Conservation (phyloP, 176 grass and related monocot species). For the Oryza meyeriana region DNA sequence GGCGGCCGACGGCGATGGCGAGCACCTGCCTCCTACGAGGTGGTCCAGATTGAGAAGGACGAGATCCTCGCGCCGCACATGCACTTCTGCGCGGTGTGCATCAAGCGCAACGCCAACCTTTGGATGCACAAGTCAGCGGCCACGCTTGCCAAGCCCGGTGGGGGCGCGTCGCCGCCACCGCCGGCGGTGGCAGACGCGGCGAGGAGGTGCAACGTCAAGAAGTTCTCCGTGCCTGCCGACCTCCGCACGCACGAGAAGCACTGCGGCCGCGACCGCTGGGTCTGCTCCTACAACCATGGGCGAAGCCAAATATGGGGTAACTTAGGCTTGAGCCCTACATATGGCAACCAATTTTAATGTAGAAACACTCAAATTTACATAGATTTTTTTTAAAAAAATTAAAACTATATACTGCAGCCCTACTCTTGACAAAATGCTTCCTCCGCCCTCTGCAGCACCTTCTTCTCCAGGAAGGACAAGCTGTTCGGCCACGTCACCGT, state of each 20-base stretch:
- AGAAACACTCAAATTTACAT: no score
- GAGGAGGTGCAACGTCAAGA: slow-evolving; percentile 65
- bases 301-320: no score
- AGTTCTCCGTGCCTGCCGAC: slow-evolving; percentile 89
- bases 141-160: slow-evolving; percentile 53
- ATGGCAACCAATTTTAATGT: no score
- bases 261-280: slow-evolving; percentile 73
- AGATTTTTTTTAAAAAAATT: no score
- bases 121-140: slow-evolving; percentile 86
- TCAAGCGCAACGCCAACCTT: slow-evolving; percentile 99
- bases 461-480: slow-evolving; percentile 95
- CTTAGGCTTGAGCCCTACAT: no score
- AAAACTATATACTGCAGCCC: no score
- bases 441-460: slow-evolving; percentile 78
- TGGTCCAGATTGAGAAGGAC: slow-evolving; percentile 70
- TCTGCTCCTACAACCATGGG: no score
- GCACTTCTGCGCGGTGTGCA: slow-evolving; percentile 80
- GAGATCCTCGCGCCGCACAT: slow-evolving; percentile 82
- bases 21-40: slow-evolving; percentile 41
- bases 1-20: no score
- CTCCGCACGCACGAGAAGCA: slow-evolving; percentile 93
- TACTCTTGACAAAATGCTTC: no score
- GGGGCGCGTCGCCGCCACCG: neutral
- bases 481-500: slow-evolving; percentile 77
- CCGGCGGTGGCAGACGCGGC: neutral